Conservation (phyloP, 306 rosid genomes). For the Medicago truncatula region MtrunA17r5.0-ANR NC_053049.1:48534001-48534500, state of each 20-base stretch:
- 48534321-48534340: slow-evolving; percentile 41
- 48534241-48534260: slow-evolving; percentile 42
- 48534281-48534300: slow-evolving; percentile 90
- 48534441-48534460: slow-evolving; percentile 54
- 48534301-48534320: slow-evolving; percentile 54
- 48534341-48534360: slow-evolving; percentile 47
- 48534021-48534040: slow-evolving; percentile 38
- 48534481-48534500: slow-evolving; percentile 43
- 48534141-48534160: slow-evolving; percentile 72
- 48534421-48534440: slow-evolving; percentile 51
- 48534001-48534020: slow-evolving; percentile 40
- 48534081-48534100: slow-evolving; percentile 79
- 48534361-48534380: slow-evolving; percentile 44
- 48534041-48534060: slow-evolving; percentile 39
- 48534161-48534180: slow-evolving; percentile 48
- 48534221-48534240: slow-evolving; percentile 44
- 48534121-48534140: slow-evolving; percentile 59
- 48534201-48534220: slow-evolving; percentile 60
- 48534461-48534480: slow-evolving; percentile 59
- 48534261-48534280: slow-evolving; percentile 69
- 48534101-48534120: slow-evolving; percentile 81
- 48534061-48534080: slow-evolving; percentile 54
- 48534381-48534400: slow-evolving; percentile 54
- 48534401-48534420: slow-evolving; percentile 56
- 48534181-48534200: slow-evolving; percentile 53